Evolutionary conservation across 2,329 filamentous ascomycete species (phyloP).

Genomic region (Penicillium sp.): DNA sequence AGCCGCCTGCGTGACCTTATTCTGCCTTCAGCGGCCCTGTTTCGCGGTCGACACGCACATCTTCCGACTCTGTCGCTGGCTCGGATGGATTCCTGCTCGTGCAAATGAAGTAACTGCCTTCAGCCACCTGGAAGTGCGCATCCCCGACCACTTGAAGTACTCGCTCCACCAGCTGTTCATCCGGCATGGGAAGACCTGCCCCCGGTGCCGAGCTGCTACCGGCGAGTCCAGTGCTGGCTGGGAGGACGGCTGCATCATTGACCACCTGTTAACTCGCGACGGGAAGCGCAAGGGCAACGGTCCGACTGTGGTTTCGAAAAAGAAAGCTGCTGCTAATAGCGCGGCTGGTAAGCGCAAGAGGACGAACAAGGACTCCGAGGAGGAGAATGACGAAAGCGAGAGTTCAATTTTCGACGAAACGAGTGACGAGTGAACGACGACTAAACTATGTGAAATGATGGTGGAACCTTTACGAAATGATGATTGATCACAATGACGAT

Average conservation of each 20-base stretch:
- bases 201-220: constrained; percentile 60
- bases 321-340: not conserved
- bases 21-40: constrained; percentile 61
- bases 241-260: constrained; percentile 63
- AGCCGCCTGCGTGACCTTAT: constrained; percentile 62
- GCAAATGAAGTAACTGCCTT: constrained; percentile 52
- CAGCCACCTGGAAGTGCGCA: constrained; percentile 58
- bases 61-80: constrained; percentile 61
- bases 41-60: constrained; percentile 68
- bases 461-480: not conserved
- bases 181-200: constrained; percentile 61
- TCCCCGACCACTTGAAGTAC: constrained; percentile 64
- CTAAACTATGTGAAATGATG: not conserved
- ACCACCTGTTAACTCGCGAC: constrained; percentile 59
- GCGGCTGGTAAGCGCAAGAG: not conserved
- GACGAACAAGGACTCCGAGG: not conserved
- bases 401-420: not conserved
- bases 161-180: constrained; percentile 62
- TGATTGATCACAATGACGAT: not conserved
- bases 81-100: constrained; percentile 58
- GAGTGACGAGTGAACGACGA: not conserved
- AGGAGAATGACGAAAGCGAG: constrained; percentile 2
- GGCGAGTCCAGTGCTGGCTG: constrained; percentile 60
- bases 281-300: constrained; percentile 47
- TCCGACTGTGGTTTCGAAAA: not conserved